These are phyloP conservation scores for Trichoderma sp. DNA, from an alignment of 2,329 filamentous ascomycete species.

Conservation along the genomic window DNA sequence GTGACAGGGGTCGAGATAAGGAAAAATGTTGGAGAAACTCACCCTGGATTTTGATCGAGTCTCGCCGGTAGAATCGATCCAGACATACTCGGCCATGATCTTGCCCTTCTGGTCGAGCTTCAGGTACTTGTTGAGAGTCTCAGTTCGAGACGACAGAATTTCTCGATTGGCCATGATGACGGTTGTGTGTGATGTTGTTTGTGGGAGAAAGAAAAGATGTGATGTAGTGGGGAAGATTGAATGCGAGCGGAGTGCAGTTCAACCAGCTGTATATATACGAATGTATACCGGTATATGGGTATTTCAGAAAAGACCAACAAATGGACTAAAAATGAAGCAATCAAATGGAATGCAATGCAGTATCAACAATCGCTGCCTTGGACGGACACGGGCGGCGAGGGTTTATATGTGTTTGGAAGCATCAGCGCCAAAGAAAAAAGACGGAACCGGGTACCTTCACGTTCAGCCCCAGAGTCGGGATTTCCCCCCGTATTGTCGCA, in stretches of 20 bases:
- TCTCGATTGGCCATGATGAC: slow-evolving; percentile 27
- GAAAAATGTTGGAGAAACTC: slow-evolving; percentile 42
- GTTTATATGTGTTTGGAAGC: slow-evolving; percentile 12
- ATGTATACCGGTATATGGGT: neutral
- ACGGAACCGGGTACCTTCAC: neutral
- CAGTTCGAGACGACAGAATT: slow-evolving; percentile 32
- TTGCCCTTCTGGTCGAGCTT: slow-evolving; percentile 83
- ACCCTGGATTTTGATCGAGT: slow-evolving; percentile 96
- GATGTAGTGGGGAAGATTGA: neutral
- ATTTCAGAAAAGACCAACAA: neutral
- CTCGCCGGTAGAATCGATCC: slow-evolving; percentile 82
- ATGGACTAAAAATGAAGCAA: neutral
- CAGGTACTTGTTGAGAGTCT: slow-evolving; percentile 80
- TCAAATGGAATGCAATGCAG: slow-evolving; percentile 12
- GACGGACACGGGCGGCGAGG: neutral
- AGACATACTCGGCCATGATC: slow-evolving; percentile 95
- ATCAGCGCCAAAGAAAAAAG: neutral
- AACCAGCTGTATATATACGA: neutral
- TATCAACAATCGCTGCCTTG: neutral
- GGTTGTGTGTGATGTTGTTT: neutral
- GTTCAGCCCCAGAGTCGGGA: neutral
- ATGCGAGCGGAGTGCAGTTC: neutral
- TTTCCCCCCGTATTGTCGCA: slow-evolving; percentile 1
- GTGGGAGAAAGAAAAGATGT: neutral
- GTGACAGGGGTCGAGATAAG: slow-evolving; percentile 13